Evolutionary conservation across 208 protist species (phyloP), one percentile per base, ranked within the genome.

Genomic region (Naegleria fowleri): DNA sequence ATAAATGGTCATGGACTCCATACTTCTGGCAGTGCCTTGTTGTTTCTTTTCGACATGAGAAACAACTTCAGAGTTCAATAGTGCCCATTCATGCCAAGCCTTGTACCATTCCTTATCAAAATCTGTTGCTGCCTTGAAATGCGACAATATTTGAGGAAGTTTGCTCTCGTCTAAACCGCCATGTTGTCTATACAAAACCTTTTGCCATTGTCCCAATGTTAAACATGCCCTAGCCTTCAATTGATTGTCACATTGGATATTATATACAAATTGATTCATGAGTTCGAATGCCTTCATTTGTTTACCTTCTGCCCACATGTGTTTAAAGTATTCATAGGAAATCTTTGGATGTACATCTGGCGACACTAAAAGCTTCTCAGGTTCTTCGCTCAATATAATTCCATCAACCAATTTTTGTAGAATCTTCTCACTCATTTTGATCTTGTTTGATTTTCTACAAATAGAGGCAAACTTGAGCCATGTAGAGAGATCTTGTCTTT

Each of bases 71-170:
- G 99, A 98, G 93, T 99, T 98, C 84, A 98, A 95, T 22, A 98
- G 93, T 22, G 98, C 98, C 97, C 97, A 99, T 22, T 95, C 96
- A 94, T 99, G 98, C 98, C 98, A 99, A 91, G 99, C 99, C 43
- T 98, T 96, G 92, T 98, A 99, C 94, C 98, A 99, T 40, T 95
- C 94, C 86, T 92, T 94, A 92, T 98, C 96, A n/a, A 97, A 93
- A 38, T 92, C 91, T 16, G 96, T 98, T 7, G 96, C 96, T 90
- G 91, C 88, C 88, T 94, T 91, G 15, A 97, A 93, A 92, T 97
- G 94, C 55, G 92, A 86, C 16, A 94, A 92, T 84, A 97, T 94
- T 79, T 92, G n/a, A 29, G 88, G 36, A 16, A 52, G 11, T n/a
- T 90, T 40, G 7, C 11, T n/a, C 22, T 85, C 88, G 4, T 86